Conservation (phyloP, 768 basidiomycete genomes). For the Leucosporidium yakuticum region DNA sequence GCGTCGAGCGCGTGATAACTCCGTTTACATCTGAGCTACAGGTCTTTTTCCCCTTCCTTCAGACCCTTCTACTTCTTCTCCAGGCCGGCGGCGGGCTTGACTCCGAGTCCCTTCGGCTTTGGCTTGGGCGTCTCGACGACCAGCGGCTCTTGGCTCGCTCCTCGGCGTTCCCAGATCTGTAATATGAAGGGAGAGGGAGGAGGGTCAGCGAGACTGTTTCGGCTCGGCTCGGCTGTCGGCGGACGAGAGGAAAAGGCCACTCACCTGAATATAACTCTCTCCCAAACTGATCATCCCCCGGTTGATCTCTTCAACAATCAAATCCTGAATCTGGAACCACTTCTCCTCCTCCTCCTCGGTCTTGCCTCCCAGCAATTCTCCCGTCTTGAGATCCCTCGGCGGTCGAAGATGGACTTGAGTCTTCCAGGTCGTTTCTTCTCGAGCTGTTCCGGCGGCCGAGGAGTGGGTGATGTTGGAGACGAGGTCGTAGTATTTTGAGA, state of each 20-base stretch:
- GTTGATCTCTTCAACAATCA: conserved; percentile 91
- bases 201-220: background rate
- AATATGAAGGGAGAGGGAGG: background rate
- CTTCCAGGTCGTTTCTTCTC: conserved; percentile 80
- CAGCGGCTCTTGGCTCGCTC: conserved; percentile 2
- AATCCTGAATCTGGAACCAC: conserved; percentile 94
- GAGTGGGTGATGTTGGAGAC: conserved; percentile 93
- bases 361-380: conserved; percentile 51
- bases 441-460: conserved; percentile 89
- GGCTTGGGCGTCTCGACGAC: conserved; percentile 21
- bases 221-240: background rate
- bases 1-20: no score
- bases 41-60: no score
- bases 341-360: conserved; percentile 63
- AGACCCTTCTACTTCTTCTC: no score
- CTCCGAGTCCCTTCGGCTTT: background rate
- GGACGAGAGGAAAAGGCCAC: conserved; percentile 5
- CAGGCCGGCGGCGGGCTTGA: no score
- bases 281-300: conserved; percentile 98
- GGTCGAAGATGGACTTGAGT: conserved; percentile 76
- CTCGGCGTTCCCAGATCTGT: conserved; percentile 34
- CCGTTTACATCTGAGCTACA: no score
- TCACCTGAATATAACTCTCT: conserved; percentile 89
- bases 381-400: conserved; percentile 16
- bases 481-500: conserved; percentile 78